Evolutionary conservation across 1,284 basidiomycete species (phyloP), one percentile per base, ranked within the genome.

Genomic region (Boletus hoseneyae): DNA sequence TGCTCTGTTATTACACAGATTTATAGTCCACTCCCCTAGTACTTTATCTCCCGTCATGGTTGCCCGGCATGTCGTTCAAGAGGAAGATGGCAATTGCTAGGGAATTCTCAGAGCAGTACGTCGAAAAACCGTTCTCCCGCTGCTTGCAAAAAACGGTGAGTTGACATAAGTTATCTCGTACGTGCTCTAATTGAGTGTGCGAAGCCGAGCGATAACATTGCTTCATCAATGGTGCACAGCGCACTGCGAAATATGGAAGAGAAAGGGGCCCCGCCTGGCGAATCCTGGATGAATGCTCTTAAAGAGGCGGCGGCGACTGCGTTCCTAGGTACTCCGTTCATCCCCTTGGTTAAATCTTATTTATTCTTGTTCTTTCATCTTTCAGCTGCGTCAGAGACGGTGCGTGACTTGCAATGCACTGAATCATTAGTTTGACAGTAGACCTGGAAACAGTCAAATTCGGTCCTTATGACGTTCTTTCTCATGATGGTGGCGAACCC

Each of bases 401-500:
- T 61, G 16, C 25, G 55, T 45, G 13, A 42, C 13, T 23, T 16
- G 13, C 16, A 9, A 15, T 13, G 5, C 29, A 18, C 16, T 27
- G n/a, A 19, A 11, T 43, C 4, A 16, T 29, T 10, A 8, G 4
- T 23, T 34, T 21, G 13, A 23, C 37, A 9, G 13, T 38, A 38
- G 15, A 38, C 13, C 37, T 4, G 13, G 13, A 27, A 27, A 6
- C 3, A 59, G 58, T 51, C 58, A 0, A 15, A 51, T 6, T 6
- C 47, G 1, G 25, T 42, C 2, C 9, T 63, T 13, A 29, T 42
- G 54, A 44, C 13, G 0, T 58, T 61, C 29, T 51, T 63, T 25
- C 47, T 61, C 12, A 32, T 51, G 34, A 63, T 61, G 58, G 40
- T 49, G 39, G 18, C 57, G 16, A 48, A 53, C 32, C 52, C 52